Percentiles rank a stretch among this genome's conserved stretches.
phyloP scores from a whole-genome alignment of 371 early-diverging fungal species.

The Lichtheimia hyalospora region DNA sequence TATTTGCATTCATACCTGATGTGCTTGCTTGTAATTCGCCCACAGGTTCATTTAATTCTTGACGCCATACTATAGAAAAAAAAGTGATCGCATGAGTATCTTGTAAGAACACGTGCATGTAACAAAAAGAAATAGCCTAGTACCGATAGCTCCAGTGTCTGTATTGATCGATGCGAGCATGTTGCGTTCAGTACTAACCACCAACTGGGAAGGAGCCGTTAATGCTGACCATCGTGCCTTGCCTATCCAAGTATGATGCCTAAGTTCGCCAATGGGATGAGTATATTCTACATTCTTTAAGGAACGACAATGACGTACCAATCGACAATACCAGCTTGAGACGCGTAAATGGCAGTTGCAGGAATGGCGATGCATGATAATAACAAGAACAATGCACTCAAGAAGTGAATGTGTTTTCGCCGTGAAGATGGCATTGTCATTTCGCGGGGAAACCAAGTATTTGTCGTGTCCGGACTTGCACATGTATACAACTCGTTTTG shows the following conservation, averaged over 20 bases:
- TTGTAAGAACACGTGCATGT: too few species aligned
- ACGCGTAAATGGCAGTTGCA: slow-evolving; percentile 14
- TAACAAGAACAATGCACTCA: background rate
- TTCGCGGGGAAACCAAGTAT: background rate
- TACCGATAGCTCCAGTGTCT: slow-evolving; percentile 61
- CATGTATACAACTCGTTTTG: too few species aligned
- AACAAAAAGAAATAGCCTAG: background rate
- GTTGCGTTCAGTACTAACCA: slow-evolving; percentile 63
- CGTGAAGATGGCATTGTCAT: slow-evolving; percentile 1
- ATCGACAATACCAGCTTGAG: slow-evolving; percentile 26
- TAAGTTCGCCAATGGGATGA: slow-evolving; percentile 15
- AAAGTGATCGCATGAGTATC: too few species aligned
- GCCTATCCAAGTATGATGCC: slow-evolving; percentile 69
- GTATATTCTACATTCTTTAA: background rate
- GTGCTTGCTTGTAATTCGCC: slow-evolving; percentile 3
- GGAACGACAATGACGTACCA: slow-evolving; percentile 13
- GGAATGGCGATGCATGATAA: background rate
- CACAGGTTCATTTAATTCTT: slow-evolving; percentile 3
- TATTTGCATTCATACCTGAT: background rate
- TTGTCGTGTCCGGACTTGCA: too few species aligned
- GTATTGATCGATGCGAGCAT: slow-evolving; percentile 58
- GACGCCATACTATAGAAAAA: slow-evolving; percentile 12
- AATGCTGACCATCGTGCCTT: slow-evolving; percentile 33
- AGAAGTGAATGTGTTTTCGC: background rate
- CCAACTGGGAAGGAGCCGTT: slow-evolving; percentile 36